These are phyloP conservation scores for Blechomonas ayalai DNA, from an alignment of 208 protist species.

Conservation along the genomic window DNA sequence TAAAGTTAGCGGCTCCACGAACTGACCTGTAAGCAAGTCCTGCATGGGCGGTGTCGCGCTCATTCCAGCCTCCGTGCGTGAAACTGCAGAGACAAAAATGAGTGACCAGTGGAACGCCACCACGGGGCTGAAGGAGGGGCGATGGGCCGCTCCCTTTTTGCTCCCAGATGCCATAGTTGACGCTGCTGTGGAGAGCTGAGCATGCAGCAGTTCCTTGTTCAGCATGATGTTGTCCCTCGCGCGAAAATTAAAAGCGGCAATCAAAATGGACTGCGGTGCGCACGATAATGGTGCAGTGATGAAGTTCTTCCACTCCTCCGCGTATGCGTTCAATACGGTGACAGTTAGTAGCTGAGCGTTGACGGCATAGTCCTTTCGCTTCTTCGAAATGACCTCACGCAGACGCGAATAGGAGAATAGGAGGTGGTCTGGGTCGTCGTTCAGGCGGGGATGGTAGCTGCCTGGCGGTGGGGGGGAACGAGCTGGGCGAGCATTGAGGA, in stretches of 20 bases:
- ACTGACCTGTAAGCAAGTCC: constrained; percentile 80
- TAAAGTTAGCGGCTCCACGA: constrained; percentile 78
- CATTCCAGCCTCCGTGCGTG: constrained; percentile 19
- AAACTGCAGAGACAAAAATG: constrained; percentile 68
- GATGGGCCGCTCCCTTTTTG: constrained; percentile 7
- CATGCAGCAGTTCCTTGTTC: constrained; percentile 82
- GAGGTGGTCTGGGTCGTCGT: constrained; percentile 77
- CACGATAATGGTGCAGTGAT: constrained; percentile 61
- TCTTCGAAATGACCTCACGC: constrained; percentile 63
- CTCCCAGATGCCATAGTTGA: constrained; percentile 15
- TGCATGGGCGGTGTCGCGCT: constrained; percentile 77
- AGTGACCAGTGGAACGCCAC: constrained; percentile 27
- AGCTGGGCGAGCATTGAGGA: constrained; percentile 23
- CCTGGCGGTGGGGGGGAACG: constrained; percentile 21
- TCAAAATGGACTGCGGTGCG: constrained; percentile 54
- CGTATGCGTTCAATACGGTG: constrained; percentile 69
- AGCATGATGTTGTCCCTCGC: constrained; percentile 21
- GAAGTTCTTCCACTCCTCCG: constrained; percentile 82
- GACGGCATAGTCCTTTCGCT: constrained; percentile 52
- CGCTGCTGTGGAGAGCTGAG: constrained; percentile 62
- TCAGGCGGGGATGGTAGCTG: constrained; percentile 14
- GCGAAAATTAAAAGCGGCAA: constrained; percentile 71
- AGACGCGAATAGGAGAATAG: constrained; percentile 80
- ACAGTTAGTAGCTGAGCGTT: constrained; percentile 59
- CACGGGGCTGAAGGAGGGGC: constrained; percentile 12